Percentiles rank a stretch among this genome's conserved stretches.
phyloP scores from a whole-genome alignment of 2,329 filamentous ascomycete genomes.

The Calonectria montana region DNA sequence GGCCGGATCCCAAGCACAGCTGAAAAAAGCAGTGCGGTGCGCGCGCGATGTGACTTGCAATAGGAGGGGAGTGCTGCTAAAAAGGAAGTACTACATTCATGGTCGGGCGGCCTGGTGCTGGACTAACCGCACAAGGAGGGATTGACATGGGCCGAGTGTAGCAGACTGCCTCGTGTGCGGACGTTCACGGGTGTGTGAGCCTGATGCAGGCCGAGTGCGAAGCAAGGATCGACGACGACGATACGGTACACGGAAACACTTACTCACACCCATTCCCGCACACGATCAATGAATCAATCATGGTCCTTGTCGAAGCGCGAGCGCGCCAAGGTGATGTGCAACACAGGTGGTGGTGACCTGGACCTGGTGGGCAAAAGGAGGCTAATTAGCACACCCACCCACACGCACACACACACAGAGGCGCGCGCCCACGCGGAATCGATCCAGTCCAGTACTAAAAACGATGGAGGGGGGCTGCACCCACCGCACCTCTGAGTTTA shows the following conservation, averaged over 20 bases:
- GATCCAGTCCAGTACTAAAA: conserved; percentile 15
- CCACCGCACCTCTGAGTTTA: conserved; percentile 1
- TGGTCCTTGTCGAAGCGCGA: neutral
- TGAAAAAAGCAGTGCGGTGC: conserved; percentile 1
- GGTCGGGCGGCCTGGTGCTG: neutral
- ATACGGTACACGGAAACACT: conserved; percentile 6
- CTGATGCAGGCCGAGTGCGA: conserved; percentile 2
- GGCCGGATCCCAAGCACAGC: neutral
- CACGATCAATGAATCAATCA: neutral
- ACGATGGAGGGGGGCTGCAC: conserved; percentile 12
- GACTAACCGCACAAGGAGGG: conserved; percentile 14
- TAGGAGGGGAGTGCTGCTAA: conserved; percentile 9
- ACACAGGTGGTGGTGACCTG: neutral
- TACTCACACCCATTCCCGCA: neutral
- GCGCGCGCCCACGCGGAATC: conserved; percentile 19
- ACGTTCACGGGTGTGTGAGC: conserved; percentile 9
- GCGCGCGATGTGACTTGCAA: conserved; percentile 6
- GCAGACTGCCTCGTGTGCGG: conserved; percentile 7
- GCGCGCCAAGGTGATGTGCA: neutral
- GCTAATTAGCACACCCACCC: neutral
- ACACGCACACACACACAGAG: neutral
- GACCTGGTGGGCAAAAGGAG: neutral
- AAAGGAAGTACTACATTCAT: neutral
- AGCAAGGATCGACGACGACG: conserved; percentile 15
- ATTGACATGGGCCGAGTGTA: conserved; percentile 11